These are phyloP conservation scores for Lachancea kluyveri DNA, from an alignment of 805 yeast species.

Conservation along the genomic window DNA sequence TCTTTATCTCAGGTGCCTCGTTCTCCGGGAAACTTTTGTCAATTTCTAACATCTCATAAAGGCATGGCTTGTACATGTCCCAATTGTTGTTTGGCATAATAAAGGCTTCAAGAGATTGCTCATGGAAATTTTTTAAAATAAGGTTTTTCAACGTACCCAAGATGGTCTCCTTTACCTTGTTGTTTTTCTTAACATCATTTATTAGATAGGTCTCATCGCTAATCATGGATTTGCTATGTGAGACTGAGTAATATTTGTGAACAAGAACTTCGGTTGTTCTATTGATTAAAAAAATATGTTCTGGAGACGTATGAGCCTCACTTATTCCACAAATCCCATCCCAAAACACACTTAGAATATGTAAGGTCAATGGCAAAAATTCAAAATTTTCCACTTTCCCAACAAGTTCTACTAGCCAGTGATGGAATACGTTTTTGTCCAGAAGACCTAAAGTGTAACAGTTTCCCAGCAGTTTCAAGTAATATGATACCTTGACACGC, in stretches of 20 bases:
- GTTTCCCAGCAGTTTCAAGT: constrained; percentile 53
- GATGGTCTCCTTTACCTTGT: constrained; percentile 25
- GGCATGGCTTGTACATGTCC: constrained; percentile 44
- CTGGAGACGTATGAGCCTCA: constrained; percentile 19
- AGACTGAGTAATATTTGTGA: constrained; percentile 37
- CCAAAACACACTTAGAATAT: constrained; percentile 68
- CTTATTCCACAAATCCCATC: constrained; percentile 43
- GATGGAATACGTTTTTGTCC: constrained; percentile 54
- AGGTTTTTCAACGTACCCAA: constrained; percentile 22
- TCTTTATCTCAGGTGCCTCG: constrained; percentile 18
- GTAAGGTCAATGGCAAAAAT: constrained; percentile 41
- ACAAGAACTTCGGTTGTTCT: constrained; percentile 59
- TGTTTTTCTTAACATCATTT: constrained; percentile 32
- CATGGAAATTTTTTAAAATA: constrained; percentile 27
- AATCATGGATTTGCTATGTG: constrained; percentile 29
- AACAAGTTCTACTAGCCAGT: constrained; percentile 56
- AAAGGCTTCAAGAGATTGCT: constrained; percentile 44
- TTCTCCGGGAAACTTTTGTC: constrained; percentile 4
- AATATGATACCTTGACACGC: constrained; percentile 51
- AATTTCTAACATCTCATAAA: constrained; percentile 35
- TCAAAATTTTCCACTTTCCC: constrained; percentile 33
- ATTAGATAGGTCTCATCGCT: constrained; percentile 33
- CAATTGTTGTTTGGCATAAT: constrained; percentile 56
- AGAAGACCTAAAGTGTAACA: constrained; percentile 64
- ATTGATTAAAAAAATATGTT: constrained; percentile 46